phyloP scores from a whole-genome alignment of 331 rosid species.

The Quercus phellos region DNA sequence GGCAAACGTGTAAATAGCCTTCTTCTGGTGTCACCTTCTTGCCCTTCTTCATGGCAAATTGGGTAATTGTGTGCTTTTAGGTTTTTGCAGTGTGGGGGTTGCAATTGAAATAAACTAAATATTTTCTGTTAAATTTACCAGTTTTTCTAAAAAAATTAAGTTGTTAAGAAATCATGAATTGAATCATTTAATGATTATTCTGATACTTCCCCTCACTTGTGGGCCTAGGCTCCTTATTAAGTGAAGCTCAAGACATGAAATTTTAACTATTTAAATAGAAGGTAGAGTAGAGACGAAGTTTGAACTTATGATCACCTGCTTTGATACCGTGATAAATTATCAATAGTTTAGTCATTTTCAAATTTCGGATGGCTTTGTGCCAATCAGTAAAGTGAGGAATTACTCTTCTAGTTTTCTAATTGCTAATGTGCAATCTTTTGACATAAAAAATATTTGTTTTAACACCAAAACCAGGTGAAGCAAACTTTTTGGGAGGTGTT shows the following conservation, averaged over 20 bases:
- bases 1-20: not conserved
- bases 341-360: not conserved
- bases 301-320: too few species aligned
- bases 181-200: too few species aligned
- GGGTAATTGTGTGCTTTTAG: not conserved
- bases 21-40: not conserved
- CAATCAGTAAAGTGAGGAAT: not conserved
- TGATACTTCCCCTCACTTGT: too few species aligned
- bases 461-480: slow-evolving; percentile 63
- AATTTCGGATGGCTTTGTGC: not conserved
- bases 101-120: not conserved
- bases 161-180: too few species aligned
- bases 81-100: not conserved
- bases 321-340: too few species aligned
- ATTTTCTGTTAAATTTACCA: too few species aligned
- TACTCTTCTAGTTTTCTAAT: not conserved
- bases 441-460: not conserved
- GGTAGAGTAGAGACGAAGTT: too few species aligned
- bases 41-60: not conserved
- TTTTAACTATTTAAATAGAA: too few species aligned
- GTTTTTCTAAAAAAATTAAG: too few species aligned
- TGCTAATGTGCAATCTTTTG: not conserved
- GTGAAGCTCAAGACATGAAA: too few species aligned
- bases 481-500: slow-evolving; percentile 92
- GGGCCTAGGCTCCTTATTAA: too few species aligned